These are phyloP conservation scores for Penicillium cataractarum DNA, from an alignment of 495 filamentous ascomycete species.

Conservation along the genomic window DNA sequence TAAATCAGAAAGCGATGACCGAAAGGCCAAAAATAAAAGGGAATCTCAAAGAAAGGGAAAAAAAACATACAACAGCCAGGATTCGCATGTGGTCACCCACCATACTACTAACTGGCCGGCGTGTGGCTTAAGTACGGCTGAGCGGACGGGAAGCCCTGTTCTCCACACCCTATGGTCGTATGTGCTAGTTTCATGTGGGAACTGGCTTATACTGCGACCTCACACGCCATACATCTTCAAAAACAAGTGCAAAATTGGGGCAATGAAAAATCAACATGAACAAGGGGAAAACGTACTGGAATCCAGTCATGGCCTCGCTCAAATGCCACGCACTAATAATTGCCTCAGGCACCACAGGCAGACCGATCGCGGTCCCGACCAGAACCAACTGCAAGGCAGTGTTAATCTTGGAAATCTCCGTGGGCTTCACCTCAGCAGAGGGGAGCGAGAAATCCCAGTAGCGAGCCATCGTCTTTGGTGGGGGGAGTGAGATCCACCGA, in stretches of 20 bases:
- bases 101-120: constrained; percentile 53
- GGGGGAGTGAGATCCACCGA: constrained; percentile 88
- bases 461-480: constrained; percentile 86
- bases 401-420: constrained; percentile 87
- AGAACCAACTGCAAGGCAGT: constrained; percentile 79
- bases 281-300: constrained; percentile 65
- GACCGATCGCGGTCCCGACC: constrained; percentile 74
- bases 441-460: constrained; percentile 98
- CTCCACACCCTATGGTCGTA: constrained; percentile 54
- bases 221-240: background rate
- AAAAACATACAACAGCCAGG: constrained; percentile 49
- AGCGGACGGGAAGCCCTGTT: constrained; percentile 54
- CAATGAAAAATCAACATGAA: constrained; percentile 7
- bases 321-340: constrained; percentile 53
- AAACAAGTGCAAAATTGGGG: background rate
- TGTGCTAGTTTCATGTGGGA: constrained; percentile 26
- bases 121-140: constrained; percentile 55
- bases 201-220: constrained; percentile 17
- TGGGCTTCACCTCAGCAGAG: constrained; percentile 90
- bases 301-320: constrained; percentile 57
- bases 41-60: constrained; percentile 5
- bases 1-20: background rate
- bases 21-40: constrained; percentile 15
- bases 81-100: constrained; percentile 56
- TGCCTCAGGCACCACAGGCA: constrained; percentile 63